Percentiles rank a stretch among this genome's conserved stretches.
Evolutionary conservation across 2,329 filamentous ascomycete genomes (phyloP).

Genomic region (Ophiostoma ulmi): DNA sequence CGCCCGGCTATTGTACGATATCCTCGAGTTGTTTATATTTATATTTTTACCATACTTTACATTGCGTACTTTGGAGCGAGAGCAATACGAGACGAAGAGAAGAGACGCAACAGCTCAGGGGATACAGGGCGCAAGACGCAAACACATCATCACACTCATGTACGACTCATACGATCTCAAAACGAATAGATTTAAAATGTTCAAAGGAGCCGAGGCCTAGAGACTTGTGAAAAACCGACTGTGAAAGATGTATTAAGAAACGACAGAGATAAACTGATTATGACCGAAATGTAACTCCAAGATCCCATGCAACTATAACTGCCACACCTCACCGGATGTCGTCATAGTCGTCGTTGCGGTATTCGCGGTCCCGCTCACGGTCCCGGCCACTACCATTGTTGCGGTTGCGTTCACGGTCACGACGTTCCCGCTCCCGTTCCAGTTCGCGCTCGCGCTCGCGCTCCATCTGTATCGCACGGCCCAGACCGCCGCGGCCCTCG

Average conservation of each 20-base stretch:
- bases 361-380: conserved; percentile 33
- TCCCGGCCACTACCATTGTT: conserved; percentile 39
- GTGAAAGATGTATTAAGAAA: neutral
- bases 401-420: conserved; percentile 23
- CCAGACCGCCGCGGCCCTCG: conserved; percentile 85
- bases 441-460: conserved; percentile 46
- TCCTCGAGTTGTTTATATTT: conserved; percentile 12
- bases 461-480: conserved; percentile 64
- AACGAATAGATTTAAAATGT: neutral
- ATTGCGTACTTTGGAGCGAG: conserved; percentile 1
- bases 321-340: conserved; percentile 43
- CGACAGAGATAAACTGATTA: neutral
- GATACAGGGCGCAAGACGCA: conserved; percentile 1
- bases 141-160: neutral
- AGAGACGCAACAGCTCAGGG: neutral
- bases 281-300: conserved; percentile 12
- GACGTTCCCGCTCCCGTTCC: conserved; percentile 38
- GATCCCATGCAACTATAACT: neutral
- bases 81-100: neutral
- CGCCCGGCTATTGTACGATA: conserved; percentile 25
- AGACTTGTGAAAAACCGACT: neutral
- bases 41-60: neutral
- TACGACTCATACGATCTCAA: conserved; percentile 1
- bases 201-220: neutral
- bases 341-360: conserved; percentile 46